Conservation (phyloP, 345 rosid genomes). For the Hibiscus mutabilis region DNA sequence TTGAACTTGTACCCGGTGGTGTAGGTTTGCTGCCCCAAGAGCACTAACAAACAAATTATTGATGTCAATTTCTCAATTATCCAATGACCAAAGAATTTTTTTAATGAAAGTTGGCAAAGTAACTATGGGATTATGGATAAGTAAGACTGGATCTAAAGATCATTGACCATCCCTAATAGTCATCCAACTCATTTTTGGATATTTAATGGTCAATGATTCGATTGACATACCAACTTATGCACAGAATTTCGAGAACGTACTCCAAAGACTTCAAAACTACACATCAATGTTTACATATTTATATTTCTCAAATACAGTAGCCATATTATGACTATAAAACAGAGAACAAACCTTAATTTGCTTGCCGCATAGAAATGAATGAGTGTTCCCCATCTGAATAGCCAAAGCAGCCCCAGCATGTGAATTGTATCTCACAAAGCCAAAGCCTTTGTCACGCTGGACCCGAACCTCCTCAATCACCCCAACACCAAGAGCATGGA, state of each 20-base stretch:
- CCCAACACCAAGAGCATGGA: slow-evolving; percentile 84
- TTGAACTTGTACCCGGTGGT: slow-evolving; percentile 87
- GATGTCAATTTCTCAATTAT: not conserved
- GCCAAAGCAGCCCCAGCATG: slow-evolving; percentile 88
- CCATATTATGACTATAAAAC: not conserved
- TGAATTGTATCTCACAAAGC: slow-evolving; percentile 82
- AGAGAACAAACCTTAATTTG: slow-evolving; percentile 66
- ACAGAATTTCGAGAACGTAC: not conserved
- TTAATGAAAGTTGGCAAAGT: not conserved
- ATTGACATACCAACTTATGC: not conserved
- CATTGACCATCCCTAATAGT: not conserved
- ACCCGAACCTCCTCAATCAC: slow-evolving; percentile 92
- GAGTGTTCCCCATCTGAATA: slow-evolving; percentile 84
- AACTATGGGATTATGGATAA: not conserved
- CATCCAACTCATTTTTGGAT: not conserved
- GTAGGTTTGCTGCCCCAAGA: slow-evolving; percentile 97
- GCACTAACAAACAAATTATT: slow-evolving; percentile 40
- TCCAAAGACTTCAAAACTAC: not conserved
- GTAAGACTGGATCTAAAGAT: not conserved
- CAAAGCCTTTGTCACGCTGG: slow-evolving; percentile 95
- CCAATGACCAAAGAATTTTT: not conserved
- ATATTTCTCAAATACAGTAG: not conserved
- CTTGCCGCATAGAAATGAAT: slow-evolving; percentile 65
- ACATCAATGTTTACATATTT: not conserved
- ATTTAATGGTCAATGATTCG: not conserved